Evolutionary conservation across 805 yeast species (phyloP).

Genomic region (Spathaspora arborariae): DNA sequence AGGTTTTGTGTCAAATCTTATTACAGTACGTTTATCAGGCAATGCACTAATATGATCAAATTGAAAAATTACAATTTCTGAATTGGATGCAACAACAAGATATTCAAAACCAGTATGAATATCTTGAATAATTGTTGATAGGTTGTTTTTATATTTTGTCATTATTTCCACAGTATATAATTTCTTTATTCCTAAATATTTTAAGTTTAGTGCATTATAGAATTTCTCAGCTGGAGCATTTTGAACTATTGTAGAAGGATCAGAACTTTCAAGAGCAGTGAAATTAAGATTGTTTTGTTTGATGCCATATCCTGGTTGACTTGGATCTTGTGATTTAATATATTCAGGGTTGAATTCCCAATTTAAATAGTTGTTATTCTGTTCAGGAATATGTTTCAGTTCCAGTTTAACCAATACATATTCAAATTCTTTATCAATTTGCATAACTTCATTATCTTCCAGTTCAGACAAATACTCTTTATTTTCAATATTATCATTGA

Average conservation of each 20-base stretch:
- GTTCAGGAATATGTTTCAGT: constrained; percentile 1
- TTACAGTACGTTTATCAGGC: constrained; percentile 21
- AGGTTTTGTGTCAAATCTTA: constrained; percentile 44
- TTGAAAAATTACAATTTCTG: constrained; percentile 31
- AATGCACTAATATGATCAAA: constrained; percentile 24
- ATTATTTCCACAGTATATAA: constrained; percentile 21
- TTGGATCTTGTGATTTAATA: not conserved
- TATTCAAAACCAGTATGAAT: constrained; percentile 12
- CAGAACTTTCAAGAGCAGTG: constrained; percentile 4
- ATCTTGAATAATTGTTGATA: constrained; percentile 21
- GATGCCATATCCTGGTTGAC: not conserved
- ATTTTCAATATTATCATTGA: constrained; percentile 5
- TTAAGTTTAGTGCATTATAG: constrained; percentile 27
- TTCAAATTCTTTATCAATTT: not conserved
- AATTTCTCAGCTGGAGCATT: constrained; percentile 35
- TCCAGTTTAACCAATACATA: not conserved
- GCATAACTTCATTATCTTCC: not conserved
- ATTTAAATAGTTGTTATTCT: constrained; percentile 14
- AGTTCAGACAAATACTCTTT: not conserved
- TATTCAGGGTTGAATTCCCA: constrained; percentile 21
- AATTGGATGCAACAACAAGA: constrained; percentile 30
- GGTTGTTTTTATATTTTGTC: constrained; percentile 40
- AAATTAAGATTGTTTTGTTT: not conserved
- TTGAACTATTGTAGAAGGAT: constrained; percentile 15
- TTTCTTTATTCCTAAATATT: constrained; percentile 17